Conservation (phyloP, 495 filamentous ascomycete species). For the Xylaria curta region DNA sequence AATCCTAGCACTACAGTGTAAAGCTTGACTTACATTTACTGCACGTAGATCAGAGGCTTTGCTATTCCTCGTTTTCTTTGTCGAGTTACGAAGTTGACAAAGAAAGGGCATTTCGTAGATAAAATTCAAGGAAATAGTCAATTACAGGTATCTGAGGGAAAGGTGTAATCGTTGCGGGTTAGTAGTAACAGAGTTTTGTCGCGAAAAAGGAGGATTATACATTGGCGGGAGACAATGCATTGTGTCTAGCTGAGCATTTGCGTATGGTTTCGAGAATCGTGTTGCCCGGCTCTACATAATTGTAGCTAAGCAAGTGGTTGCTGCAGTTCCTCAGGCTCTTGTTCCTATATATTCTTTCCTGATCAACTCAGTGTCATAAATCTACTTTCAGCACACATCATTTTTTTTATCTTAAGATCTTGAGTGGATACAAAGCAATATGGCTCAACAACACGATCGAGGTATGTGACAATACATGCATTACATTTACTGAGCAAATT, state of each 20-base stretch:
- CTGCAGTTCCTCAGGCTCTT: constrained; percentile 4
- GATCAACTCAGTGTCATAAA: not conserved
- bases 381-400: not conserved
- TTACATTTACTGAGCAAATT: not conserved
- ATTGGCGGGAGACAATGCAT: too few species aligned
- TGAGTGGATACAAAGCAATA: not conserved
- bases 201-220: too few species aligned
- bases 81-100: not conserved
- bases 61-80: not conserved
- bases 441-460: not conserved
- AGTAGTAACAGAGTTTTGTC: not conserved
- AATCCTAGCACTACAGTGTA: too few species aligned
- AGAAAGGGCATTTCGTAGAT: not conserved
- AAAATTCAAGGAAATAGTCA: not conserved
- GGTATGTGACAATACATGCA: not conserved
- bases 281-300: not conserved
- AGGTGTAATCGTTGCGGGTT: not conserved
- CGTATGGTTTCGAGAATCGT: not conserved
- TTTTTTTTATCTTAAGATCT: not conserved
- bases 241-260: too few species aligned
- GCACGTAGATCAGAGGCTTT: too few species aligned
- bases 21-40: too few species aligned
- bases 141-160: not conserved
- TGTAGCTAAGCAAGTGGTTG: not conserved
- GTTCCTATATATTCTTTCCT: not conserved